These are phyloP conservation scores for Mortierella sp. DNA, from an alignment of 371 early-diverging fungal species.

Conservation along the genomic window DNA sequence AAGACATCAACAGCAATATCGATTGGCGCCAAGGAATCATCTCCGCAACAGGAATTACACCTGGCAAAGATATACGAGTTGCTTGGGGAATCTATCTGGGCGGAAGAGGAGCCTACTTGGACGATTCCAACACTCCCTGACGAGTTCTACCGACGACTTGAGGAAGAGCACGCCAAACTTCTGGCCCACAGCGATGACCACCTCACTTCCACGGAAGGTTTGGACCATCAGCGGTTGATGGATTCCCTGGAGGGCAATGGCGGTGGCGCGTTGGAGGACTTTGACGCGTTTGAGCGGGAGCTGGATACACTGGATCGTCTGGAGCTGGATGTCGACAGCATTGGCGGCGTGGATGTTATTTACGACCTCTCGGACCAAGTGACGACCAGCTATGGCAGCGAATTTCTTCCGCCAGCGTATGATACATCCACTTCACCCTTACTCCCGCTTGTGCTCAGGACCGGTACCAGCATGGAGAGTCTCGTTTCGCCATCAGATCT, in stretches of 20 bases:
- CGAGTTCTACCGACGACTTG: conserved; percentile 4
- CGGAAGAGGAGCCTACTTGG: conserved; percentile 11
- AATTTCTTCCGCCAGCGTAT: too few species aligned
- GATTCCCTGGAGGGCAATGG: not conserved
- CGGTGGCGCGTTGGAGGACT: not conserved
- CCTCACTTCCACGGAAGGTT: not conserved
- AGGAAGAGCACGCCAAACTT: not conserved
- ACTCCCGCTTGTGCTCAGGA: not conserved
- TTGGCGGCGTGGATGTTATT: conserved; percentile 13
- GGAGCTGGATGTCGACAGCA: conserved; percentile 22
- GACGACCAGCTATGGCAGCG: not conserved
- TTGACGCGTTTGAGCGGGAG: conserved; percentile 14
- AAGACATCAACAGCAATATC: not conserved
- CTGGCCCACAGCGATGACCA: not conserved
- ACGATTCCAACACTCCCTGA: conserved; percentile 7
- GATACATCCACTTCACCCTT: not conserved
- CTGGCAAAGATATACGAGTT: not conserved
- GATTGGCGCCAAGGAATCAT: not conserved
- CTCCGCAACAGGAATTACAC: not conserved
- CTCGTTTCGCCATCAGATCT: not conserved
- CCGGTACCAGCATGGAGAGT: conserved; percentile 22
- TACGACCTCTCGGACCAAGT: conserved; percentile 8
- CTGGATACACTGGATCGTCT: conserved; percentile 11
- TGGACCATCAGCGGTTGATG: not conserved
- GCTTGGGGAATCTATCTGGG: not conserved